Conservation (phyloP, 805 yeast species). For the Lipomyces yamadae region DNA sequence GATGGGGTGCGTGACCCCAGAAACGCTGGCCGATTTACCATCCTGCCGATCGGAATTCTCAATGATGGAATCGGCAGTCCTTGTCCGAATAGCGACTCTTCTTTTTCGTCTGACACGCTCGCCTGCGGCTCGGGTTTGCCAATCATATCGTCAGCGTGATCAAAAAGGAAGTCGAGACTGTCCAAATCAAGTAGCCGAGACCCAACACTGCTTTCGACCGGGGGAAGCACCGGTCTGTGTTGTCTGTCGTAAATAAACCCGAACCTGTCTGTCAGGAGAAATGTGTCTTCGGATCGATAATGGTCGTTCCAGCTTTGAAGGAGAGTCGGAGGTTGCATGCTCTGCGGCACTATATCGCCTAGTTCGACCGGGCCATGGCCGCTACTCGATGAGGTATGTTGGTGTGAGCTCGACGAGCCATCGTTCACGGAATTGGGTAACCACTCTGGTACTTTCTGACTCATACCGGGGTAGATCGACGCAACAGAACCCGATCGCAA, state of each 20-base stretch:
- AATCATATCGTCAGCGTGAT: conserved; percentile 9
- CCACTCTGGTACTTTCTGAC: conserved; percentile 30
- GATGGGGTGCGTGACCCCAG: background rate
- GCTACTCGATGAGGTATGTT: background rate
- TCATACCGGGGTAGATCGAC: conserved; percentile 14
- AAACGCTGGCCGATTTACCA: background rate
- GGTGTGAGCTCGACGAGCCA: conserved; percentile 7
- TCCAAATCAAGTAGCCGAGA: conserved; percentile 31
- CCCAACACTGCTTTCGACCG: conserved; percentile 20
- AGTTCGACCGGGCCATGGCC: conserved; percentile 52
- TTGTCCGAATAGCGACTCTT: background rate
- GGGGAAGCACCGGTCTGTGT: conserved; percentile 34
- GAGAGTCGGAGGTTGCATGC: conserved; percentile 46
- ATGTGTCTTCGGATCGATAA: conserved; percentile 37
- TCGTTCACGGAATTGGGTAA: conserved; percentile 22
- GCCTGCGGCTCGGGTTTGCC: conserved; percentile 27
- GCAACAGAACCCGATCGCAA: conserved; percentile 15
- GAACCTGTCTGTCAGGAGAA: conserved; percentile 52
- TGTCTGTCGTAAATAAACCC: conserved; percentile 53
- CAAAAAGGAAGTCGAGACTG: conserved; percentile 31
- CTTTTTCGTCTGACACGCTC: conserved; percentile 11
- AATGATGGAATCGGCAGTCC: conserved; percentile 1
- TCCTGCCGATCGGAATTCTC: background rate
- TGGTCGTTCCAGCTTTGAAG: conserved; percentile 39
- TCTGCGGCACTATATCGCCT: conserved; percentile 46